Evolutionary conservation across 2,329 filamentous ascomycete genomes (phyloP), one percentile per base, ranked within the genome.

Genomic region (Neurospora crassa): DNA sequence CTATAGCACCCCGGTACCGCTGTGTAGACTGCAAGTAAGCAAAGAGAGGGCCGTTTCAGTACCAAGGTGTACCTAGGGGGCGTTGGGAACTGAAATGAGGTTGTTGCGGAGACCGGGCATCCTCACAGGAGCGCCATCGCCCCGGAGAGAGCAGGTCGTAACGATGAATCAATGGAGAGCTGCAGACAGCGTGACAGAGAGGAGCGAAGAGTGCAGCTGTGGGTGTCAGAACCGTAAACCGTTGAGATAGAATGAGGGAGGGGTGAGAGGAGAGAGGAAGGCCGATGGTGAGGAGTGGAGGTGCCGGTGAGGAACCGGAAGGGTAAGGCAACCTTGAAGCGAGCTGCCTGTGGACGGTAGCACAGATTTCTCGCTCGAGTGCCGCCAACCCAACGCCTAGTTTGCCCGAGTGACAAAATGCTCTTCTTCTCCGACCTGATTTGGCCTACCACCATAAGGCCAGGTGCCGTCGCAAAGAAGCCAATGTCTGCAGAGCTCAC

Each of bases 121-220:
- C 74, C 74, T 77, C 76, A 77, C 72, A 74, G 69, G 70, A 71
- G 72, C 73, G 73, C 76, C 76, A 77, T 77, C 68, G 67, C 72
- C 73, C 71, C 68, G 67, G 72, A 69, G 68, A 69, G 70, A 20
- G 43, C 67, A 70, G 70, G 70, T 70, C 40, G 71, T 67, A 70
- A 63, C 68, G 68, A 72, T 68, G 53, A 68, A 63, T 63, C 53
- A 63, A 71, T 71, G 71, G 72, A 71, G 67, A 70, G 72, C 67
- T 70, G 72, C 71, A 72, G 74, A 68, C 59, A 47, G 68, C 70
- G 68, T 71, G 72, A 69, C 72, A 71, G 70, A 71, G 73, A 74
- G 72, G 70, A 72, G 75, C 70, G 74, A 69, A 72, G 70, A 68
- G 71, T 68, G 72, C 72, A 76, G 75, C 69, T 71, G 75, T 70